Base-by-base conservation (phyloP, 164 flowering plant species). In the Umbilicus rupestris region DNA sequence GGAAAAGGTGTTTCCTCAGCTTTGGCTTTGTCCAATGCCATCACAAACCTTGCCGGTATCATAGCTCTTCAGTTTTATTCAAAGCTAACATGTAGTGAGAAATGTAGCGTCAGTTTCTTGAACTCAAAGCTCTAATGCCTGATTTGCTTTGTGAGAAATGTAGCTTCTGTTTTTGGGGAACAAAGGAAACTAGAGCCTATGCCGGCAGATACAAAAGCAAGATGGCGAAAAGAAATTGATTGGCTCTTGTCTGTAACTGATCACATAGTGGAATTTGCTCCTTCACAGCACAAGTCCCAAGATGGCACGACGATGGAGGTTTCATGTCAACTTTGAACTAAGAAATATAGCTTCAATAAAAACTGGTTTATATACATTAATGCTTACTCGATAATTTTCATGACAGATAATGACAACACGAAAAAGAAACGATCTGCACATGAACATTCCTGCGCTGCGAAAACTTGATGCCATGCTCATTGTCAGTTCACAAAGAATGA, bases 101-200 rank as follows among this genome's bases (percentile, higher is more conserved):
- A n/a, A n/a, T n/a, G n/a, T n/a, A n/a, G n/a, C n/a, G n/a, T n/a
- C n/a, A 45, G 10, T 45, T 45, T 0, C 5, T 45, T 17, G 49
- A 45, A 15, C 5, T 45, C n/a, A 45, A 10, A 19, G n/a, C n/a
- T n/a, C 49, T 45, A 41, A 45, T 45, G 49, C 49, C 10, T 16
- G 17, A 45, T 45, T 45, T 45, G n/a, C 22, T 45, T 45, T 0
- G 1, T 16, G 5, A 14, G 19, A 58, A 58, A 67, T 78, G 73
- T 86, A 90, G 98, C 97, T 69, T 92, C 97, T 70, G 83, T 82
- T 9, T 92, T 92, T 63, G 96, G 96, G 39, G 97, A 92, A 66
- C 86, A 83, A 73, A 57, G 57, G 70, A 83, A 81, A 63, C 73
- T 92, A 59, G 93, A 89, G 78, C 93, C 98, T 0, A 85, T 92